Conservation (phyloP, 768 basidiomycete genomes). For the Amanita jacksonii region DNA sequence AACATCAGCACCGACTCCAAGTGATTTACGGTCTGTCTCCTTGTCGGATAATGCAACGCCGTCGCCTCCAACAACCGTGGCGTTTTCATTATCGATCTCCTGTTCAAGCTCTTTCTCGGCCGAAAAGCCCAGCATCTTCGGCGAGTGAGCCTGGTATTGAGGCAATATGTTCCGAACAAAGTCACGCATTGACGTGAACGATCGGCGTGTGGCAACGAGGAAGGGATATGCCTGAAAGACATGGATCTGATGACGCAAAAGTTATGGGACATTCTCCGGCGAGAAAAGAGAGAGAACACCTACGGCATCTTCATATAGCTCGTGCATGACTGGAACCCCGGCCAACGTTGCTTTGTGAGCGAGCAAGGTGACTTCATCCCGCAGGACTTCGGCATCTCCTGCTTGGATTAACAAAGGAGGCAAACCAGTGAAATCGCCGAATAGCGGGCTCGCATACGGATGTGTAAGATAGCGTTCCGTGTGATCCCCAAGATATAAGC, state of each 20-base stretch:
- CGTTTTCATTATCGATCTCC: slow-evolving; percentile 61
- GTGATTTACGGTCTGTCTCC: slow-evolving; percentile 30
- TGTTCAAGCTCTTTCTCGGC: slow-evolving; percentile 54
- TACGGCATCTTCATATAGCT: slow-evolving; percentile 87
- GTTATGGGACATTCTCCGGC: slow-evolving; percentile 7
- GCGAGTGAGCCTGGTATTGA: slow-evolving; percentile 36
- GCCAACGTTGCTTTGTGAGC: slow-evolving; percentile 88
- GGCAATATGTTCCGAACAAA: slow-evolving; percentile 60
- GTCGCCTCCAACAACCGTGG: slow-evolving; percentile 66
- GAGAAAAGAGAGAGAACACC: slow-evolving; percentile 17
- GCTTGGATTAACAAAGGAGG: slow-evolving; percentile 89
- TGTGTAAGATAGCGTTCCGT: slow-evolving; percentile 83
- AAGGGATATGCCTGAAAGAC: slow-evolving; percentile 90
- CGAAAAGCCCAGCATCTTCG: slow-evolving; percentile 40
- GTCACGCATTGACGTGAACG: slow-evolving; percentile 60
- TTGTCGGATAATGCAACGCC: slow-evolving; percentile 44
- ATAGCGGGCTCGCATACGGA: slow-evolving; percentile 92
- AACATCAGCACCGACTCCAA: slow-evolving; percentile 19
- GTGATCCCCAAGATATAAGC: slow-evolving; percentile 83
- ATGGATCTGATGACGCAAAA: slow-evolving; percentile 47
- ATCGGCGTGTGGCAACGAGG: slow-evolving; percentile 50
- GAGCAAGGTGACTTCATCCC: slow-evolving; percentile 85
- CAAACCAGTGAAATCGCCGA: slow-evolving; percentile 78
- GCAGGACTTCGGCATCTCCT: slow-evolving; percentile 91
- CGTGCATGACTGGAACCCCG: slow-evolving; percentile 80